These are phyloP conservation scores for Hypomyces rosellus DNA, from an alignment of 2,329 filamentous ascomycete species.

Conservation along the genomic window DNA sequence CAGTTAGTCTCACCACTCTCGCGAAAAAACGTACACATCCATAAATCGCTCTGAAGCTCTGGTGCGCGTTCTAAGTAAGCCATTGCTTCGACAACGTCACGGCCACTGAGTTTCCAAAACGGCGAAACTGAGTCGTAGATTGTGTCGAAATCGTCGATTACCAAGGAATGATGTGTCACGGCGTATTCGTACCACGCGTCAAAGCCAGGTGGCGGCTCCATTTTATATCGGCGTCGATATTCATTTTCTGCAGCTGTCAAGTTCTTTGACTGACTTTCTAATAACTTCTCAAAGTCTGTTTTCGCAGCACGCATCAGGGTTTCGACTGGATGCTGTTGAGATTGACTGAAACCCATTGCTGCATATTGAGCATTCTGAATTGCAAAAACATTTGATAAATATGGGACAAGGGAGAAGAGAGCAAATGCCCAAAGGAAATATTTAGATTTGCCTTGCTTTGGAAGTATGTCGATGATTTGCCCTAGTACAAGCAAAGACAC, in stretches of 20 bases:
- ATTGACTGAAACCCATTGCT: constrained; percentile 5
- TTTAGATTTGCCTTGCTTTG: constrained; percentile 23
- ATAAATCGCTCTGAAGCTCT: constrained; percentile 26
- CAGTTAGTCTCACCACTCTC: constrained; percentile 24
- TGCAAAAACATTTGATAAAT: constrained; percentile 21
- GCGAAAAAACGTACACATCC: constrained; percentile 29
- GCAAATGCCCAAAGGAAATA: constrained; percentile 25
- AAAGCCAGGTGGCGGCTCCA: constrained; percentile 68
- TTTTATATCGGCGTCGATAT: constrained; percentile 42
- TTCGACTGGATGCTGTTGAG: constrained; percentile 30
- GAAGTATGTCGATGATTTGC: constrained; percentile 26
- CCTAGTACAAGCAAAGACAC: constrained; percentile 25
- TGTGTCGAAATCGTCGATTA: constrained; percentile 65
- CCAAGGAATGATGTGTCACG: constrained; percentile 49
- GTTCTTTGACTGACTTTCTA: constrained; percentile 32
- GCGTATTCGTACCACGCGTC: constrained; percentile 77
- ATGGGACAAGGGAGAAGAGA: constrained; percentile 25
- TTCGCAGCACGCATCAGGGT: constrained; percentile 23
- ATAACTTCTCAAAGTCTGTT: constrained; percentile 23
- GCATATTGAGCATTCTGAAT: constrained; percentile 17
- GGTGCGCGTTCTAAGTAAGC: constrained; percentile 15
- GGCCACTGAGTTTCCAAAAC: constrained; percentile 33
- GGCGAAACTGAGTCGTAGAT: constrained; percentile 35
- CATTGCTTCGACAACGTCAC: constrained; percentile 25
- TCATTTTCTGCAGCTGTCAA: constrained; percentile 33